Percentiles rank a stretch among this genome's conserved stretches.
Evolutionary conservation across 148 eudicot species (phyloP).

Genomic region (Mesembryanthemum crystallinum): DNA sequence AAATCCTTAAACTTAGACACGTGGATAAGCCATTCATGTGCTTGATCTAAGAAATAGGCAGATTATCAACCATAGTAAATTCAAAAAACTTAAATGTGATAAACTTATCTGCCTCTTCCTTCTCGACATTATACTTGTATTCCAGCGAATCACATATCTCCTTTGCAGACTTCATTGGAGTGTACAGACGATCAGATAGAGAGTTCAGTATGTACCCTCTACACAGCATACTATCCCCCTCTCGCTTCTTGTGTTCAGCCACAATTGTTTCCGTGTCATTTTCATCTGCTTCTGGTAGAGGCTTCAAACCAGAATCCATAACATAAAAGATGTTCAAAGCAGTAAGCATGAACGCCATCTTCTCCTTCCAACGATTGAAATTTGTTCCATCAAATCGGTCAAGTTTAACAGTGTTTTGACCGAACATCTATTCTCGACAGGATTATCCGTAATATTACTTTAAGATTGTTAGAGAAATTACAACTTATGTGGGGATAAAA

Average conservation of each 20-base stretch:
- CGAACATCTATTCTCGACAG: not conserved
- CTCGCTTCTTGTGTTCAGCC: constrained; percentile 2
- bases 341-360: no score
- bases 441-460: not conserved
- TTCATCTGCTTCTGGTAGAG: not conserved
- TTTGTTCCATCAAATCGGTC: constrained; percentile 20
- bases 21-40: not conserved
- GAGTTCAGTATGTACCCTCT: constrained; percentile 17
- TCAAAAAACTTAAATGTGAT: constrained; percentile 6
- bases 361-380: constrained; percentile 17
- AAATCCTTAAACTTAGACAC: not conserved
- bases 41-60: constrained; percentile 2
- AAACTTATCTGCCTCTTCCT: constrained; percentile 18
- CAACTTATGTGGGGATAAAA: not conserved
- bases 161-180: not conserved
- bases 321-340: constrained; percentile 19
- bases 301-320: not conserved
- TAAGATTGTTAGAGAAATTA: not conserved
- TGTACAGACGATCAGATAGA: not conserved
- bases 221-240: constrained; percentile 4
- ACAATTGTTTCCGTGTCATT: not conserved
- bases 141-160: not conserved
- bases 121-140: constrained; percentile 2
- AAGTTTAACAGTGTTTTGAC: constrained; percentile 11
- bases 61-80: no score